Base-by-base conservation (phyloP, 768 basidiomycete species). In the Lentinus tigrinus region DNA sequence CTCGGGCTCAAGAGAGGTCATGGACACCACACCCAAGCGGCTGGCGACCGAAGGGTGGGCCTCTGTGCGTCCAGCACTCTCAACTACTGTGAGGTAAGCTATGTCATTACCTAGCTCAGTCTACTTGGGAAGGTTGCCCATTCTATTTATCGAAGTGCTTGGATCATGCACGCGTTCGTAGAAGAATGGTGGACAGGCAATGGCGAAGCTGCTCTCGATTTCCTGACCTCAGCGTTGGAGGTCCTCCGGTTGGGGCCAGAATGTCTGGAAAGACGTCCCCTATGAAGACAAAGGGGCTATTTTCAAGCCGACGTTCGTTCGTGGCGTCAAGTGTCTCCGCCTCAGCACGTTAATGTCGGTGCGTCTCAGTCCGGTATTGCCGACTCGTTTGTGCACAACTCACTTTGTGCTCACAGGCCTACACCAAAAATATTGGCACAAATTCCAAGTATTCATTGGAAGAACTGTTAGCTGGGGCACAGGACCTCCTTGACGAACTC, bases 191-290 rank as follows among this genome's bases (percentile, higher is more conserved):
- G 67, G 27, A 57, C 52, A 2, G 54, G 61, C 9, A 58, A 62
- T 11, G 11, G 26, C 0, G 52, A 56, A 21, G 56, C 63, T 5
- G 68, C 70, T 1, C 54, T 75, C 23, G 72, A 76, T 56, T 77
- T 71, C 42, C 73, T 70, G 37, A 65, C 66, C 13, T 66, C 69
- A 5, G 73, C 72, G 5, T 54, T 79, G 24, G 76, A 78, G 16
- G 58, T 81, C n/a, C 66, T 81, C 3, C 67, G n/a, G 77, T 26
- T 78, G 79, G 75, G 81, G 81, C 21, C 56, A 64, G 4, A 61
- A 64, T 21, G 50, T 60, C 6, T 81, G 77, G 74, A 63, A 71
- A 34, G 62, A 78, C 62, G 75, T 79, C 16, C 58, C 73, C 0
- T 54, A 39, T 26, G 59, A 69, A 23, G 72, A 75, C 16, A 65